Base-by-base conservation (phyloP, 2,329 filamentous ascomycete genomes). In the Metarhizium rileyi region DNA sequence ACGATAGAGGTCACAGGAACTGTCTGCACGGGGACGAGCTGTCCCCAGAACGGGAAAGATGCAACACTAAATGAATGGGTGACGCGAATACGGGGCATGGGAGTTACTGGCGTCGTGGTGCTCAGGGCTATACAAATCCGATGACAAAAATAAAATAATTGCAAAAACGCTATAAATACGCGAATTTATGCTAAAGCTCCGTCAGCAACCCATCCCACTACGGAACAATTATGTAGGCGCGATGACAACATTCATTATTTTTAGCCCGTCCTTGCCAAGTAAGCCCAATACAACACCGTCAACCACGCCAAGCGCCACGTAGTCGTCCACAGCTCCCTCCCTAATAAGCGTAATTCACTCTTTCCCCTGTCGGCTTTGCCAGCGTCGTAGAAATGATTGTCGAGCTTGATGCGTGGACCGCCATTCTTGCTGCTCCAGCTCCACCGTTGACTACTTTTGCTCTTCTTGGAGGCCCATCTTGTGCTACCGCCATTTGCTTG, bases 221-320 rank as follows among this genome's bases (percentile, higher is more conserved):
- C 8, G 18, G 20, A 38, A 18, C n/a, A 38, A 20, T 8, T 20
- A 38, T 7, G 16, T 18, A 4, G 18, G 5, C 28, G 9, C 44
- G 8, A 22, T 42, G 20, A 42, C 18, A 9, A 25, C 18, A 36
- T n/a, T 18, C 38, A 25, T 7, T 42, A 2, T 7, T 42, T 35
- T 52, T 45, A 87, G 55, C 83, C 83, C 59, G 74, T 74, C 68
- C 77, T 80, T 50, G 83, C 72, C 57, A 91, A 67, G 68, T 81
- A 87, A 27, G 72, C 72, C 73, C 86, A 93, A 63, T 82, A 81
- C 14, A 70, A 55, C 42, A 83, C 64, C 20, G 79, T 80, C 64
- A 86, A 76, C 73, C 77, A 80, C 5, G 72, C 73, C 3, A 90
- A 81, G 44, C 77, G 72, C 68, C 78, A 81, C 18, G 83, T 58